These are phyloP conservation scores for Stemphylium beticola DNA, from an alignment of 2,329 filamentous ascomycete species.

Conservation along the genomic window DNA sequence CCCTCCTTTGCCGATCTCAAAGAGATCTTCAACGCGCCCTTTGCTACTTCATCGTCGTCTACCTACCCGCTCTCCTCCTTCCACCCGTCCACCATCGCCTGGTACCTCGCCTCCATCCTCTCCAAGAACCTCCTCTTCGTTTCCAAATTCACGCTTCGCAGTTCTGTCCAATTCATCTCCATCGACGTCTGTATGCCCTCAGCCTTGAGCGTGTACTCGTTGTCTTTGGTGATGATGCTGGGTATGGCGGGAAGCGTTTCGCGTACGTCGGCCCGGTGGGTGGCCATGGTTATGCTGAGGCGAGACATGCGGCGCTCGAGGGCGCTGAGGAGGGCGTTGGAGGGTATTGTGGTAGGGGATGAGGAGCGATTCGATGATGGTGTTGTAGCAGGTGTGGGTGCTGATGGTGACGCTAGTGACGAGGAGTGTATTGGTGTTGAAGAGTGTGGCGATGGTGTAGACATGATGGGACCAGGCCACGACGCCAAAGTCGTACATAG, in stretches of 20 bases:
- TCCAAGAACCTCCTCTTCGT: background rate
- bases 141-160: background rate
- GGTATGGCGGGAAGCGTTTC: background rate
- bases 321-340: background rate
- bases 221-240: background rate
- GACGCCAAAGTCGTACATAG: no score
- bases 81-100: background rate
- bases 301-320: background rate
- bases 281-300: background rate
- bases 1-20: no score
- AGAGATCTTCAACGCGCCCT: no score
- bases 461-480: no score
- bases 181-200: background rate
- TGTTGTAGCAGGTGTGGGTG: no score
- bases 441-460: no score
- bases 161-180: background rate
- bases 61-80: background rate
- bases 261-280: background rate
- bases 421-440: no score
- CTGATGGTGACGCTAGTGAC: no score
- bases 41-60: background rate
- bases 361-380: no score
- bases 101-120: background rate
- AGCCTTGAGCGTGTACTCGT: background rate
- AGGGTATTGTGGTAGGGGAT: background rate